Base-by-base conservation (phyloP, 768 basidiomycete species). In the Phaeotremella fagi region DNA sequence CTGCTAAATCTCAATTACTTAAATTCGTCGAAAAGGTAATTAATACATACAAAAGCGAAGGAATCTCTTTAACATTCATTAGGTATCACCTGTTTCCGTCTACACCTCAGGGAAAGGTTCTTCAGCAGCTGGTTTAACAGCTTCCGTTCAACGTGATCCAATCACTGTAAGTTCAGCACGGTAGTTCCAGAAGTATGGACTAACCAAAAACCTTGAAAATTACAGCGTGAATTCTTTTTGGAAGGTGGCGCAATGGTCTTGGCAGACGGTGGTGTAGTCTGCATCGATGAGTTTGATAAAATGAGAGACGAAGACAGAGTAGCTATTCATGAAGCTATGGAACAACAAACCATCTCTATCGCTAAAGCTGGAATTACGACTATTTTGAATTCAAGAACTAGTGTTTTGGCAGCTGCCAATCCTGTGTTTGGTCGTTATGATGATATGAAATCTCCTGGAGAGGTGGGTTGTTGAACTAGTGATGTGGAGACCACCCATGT, bases 221-320 rank as follows among this genome's bases (percentile, higher is more conserved):
- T 25, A 23, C 58, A 97, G 91, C 83, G 95, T 41, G 95, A 99
- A 74, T 98, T 99, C 75, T 98, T 95, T 76, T 82, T 99, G 4
- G 95, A 99, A 79, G 95, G 95, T 6, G 95, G 95, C 22, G 95
- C 95, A 1, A 98, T 99, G 95, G 95, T 99, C 4, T 82, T 98
- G 31, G 95, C 95, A 1, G 95, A 99, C 71, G 88, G 88, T 12
- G 95, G 95, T 25, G 92, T 99, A 14, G 95, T 98, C 33, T 98
- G 95, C 69, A 99, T 99, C 68, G 95, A 99, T 65, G 95, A 99
- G 74, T 99, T 99, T 65, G 95, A 99, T 77, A 99, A 99, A 79
- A 99, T 99, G 95, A 81, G 94, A 33, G 95, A 99, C 63, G 94
- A 98, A 75, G 95, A 99, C 73, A 84, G 95, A 50, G 95, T 98